Percentiles rank a stretch among this genome's conserved stretches.
Conservation (phyloP, 2,329 filamentous ascomycete genomes). For the Zalaria sp. region DNA sequence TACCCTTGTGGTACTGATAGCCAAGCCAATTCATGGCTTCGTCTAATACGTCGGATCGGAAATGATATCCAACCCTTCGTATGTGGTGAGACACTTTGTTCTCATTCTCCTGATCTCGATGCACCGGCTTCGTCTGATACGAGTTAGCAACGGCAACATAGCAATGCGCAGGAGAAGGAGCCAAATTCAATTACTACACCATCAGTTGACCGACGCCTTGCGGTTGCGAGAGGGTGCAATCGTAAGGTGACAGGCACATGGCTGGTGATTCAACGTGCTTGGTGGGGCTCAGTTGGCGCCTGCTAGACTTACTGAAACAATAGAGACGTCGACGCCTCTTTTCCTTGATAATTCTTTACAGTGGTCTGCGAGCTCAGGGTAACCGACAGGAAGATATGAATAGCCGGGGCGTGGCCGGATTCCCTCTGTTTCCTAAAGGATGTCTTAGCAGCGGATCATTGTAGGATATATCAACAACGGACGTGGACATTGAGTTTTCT, state of each 20-base stretch:
- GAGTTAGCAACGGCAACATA: not conserved
- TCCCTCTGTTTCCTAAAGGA: not conserved
- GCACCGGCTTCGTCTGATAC: constrained; percentile 10
- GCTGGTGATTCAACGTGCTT: not conserved
- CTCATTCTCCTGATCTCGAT: constrained; percentile 9
- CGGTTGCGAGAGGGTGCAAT: not conserved
- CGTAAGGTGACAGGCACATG: constrained; percentile 1
- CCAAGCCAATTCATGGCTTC: constrained; percentile 40
- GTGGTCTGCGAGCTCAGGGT: constrained; percentile 42
- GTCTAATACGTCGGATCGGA: constrained; percentile 44
- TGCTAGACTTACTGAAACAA: constrained; percentile 42
- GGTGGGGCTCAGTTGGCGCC: not conserved
- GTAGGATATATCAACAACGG: constrained; percentile 12
- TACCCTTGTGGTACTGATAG: constrained; percentile 16
- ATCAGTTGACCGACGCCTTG: not conserved
- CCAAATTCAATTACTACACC: not conserved
- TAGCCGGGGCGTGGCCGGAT: constrained; percentile 41
- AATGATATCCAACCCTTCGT: constrained; percentile 48
- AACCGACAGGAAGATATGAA: constrained; percentile 45
- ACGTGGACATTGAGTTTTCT: constrained; percentile 41
- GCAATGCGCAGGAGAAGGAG: not conserved
- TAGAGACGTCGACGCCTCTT: constrained; percentile 38
- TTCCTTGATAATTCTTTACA: constrained; percentile 47
- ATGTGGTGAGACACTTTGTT: constrained; percentile 41
- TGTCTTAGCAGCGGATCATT: not conserved